phyloP scores from a whole-genome alignment of 2,329 filamentous ascomycete genomes.

The Seiridium unicorne region DNA sequence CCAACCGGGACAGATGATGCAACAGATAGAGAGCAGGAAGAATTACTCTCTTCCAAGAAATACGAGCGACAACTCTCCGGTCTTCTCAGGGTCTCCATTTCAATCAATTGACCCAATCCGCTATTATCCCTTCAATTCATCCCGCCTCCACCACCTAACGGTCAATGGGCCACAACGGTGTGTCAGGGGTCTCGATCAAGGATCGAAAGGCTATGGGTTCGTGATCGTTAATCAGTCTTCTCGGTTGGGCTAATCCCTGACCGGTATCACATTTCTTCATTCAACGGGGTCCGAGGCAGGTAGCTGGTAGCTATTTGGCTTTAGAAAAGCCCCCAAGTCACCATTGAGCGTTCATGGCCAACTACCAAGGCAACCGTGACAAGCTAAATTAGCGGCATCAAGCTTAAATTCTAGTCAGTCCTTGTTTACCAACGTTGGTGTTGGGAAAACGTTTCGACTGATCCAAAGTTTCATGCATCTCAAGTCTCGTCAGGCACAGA shows the following conservation, averaged over 20 bases:
- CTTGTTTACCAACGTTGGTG: background rate
- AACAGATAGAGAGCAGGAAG: background rate
- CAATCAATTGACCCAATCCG: background rate
- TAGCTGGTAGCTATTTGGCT: background rate
- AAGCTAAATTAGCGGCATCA: background rate
- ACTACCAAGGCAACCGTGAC: background rate
- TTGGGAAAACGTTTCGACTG: background rate
- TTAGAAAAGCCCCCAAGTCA: background rate
- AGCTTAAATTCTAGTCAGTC: background rate
- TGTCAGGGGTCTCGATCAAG: background rate
- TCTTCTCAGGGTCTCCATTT: background rate
- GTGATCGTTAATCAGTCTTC: background rate
- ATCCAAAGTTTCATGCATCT: slow-evolving; percentile 1
- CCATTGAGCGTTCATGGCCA: background rate
- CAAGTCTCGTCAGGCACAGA: background rate
- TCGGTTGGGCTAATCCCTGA: background rate
- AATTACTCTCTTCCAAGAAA: background rate
- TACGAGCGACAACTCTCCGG: background rate
- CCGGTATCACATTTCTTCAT: background rate
- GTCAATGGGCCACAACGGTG: background rate
- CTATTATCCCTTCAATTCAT: background rate
- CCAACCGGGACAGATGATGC: background rate
- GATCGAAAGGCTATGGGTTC: background rate
- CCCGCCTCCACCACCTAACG: background rate
- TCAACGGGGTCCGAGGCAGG: too few species aligned